Evolutionary conservation across 495 filamentous ascomycete genomes (phyloP).

Genomic region (Xylona heveae): DNA sequence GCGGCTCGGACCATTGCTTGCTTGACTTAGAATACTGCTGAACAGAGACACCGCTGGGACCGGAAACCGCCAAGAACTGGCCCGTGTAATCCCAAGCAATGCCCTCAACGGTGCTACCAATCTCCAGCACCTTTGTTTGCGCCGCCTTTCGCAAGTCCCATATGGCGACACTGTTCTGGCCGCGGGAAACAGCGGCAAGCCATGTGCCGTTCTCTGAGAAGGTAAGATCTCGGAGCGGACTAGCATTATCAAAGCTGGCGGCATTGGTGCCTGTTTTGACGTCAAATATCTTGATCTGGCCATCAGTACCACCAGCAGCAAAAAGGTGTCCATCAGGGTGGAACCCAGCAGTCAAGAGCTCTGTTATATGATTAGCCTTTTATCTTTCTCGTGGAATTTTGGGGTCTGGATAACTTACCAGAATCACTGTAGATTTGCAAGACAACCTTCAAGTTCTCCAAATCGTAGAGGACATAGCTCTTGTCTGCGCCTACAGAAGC

Average conservation of each 20-base stretch:
- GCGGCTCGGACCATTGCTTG: conserved; percentile 77
- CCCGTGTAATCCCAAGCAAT: conserved; percentile 88
- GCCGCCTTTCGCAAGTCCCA: conserved; percentile 80
- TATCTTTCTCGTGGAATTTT: not conserved
- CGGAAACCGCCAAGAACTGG: conserved; percentile 71
- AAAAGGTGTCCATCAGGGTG: conserved; percentile 94
- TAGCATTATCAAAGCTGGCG: conserved; percentile 43
- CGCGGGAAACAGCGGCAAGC: conserved; percentile 58
- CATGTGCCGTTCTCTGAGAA: conserved; percentile 98
- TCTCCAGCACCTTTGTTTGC: conserved; percentile 58
- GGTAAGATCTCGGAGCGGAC: conserved; percentile 46
- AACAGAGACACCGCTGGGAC: conserved; percentile 61
- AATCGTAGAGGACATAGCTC: conserved; percentile 80
- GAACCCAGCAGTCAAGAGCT: conserved; percentile 59
- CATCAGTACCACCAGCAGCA: conserved; percentile 52
- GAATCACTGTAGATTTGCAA: conserved; percentile 64
- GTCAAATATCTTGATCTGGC: conserved; percentile 71
- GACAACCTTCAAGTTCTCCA: conserved; percentile 38
- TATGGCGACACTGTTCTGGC: conserved; percentile 53
- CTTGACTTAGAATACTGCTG: conserved; percentile 65
- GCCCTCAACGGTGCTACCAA: conserved; percentile 47
- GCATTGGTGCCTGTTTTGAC: conserved; percentile 49
- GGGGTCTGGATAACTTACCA: conserved; percentile 31
- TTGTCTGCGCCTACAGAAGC: conserved; percentile 83
- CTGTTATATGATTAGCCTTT: conserved; percentile 25